phyloP scores from a whole-genome alignment of 768 basidiomycete species.

The Lactarius indigo region DNA sequence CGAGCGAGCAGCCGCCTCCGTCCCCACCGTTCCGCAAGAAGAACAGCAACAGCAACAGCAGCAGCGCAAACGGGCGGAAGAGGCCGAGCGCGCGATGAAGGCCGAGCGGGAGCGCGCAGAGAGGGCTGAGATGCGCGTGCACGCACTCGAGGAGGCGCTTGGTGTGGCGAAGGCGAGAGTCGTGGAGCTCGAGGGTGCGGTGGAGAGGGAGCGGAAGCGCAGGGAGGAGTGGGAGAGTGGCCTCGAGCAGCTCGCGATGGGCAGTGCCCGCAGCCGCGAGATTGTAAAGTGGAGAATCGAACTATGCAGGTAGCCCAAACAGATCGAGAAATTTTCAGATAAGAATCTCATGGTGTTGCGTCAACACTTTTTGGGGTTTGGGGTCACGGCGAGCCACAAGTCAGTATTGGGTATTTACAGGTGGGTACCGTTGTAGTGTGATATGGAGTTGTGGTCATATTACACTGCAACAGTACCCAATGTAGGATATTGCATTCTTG shows the following conservation, averaged over 20 bases:
- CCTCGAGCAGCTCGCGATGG: constrained; percentile 15
- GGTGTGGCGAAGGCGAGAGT: background rate
- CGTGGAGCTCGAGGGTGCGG: background rate
- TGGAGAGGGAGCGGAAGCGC: constrained; percentile 3
- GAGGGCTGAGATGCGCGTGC: background rate
- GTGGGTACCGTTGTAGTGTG: background rate
- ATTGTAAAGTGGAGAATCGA: background rate
- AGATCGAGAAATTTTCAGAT: background rate
- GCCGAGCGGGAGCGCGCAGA: constrained; percentile 7
- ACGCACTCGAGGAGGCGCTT: background rate
- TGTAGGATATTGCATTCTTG: background rate
- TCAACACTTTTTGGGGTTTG: background rate
- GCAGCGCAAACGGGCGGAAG: background rate
- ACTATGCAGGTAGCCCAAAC: background rate
- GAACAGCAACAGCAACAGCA: background rate
- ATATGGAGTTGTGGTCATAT: background rate
- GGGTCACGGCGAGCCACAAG: background rate
- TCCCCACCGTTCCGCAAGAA: background rate
- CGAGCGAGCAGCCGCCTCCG: background rate
- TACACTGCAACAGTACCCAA: background rate
- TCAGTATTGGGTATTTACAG: background rate
- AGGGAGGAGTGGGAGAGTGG: constrained; percentile 15
- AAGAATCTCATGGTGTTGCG: background rate
- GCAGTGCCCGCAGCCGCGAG: background rate
- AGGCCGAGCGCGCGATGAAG: background rate